Evolutionary conservation across 148 eudicot species (phyloP), one percentile per base, ranked within the genome.

Genomic region (Cornus florida): DNA sequence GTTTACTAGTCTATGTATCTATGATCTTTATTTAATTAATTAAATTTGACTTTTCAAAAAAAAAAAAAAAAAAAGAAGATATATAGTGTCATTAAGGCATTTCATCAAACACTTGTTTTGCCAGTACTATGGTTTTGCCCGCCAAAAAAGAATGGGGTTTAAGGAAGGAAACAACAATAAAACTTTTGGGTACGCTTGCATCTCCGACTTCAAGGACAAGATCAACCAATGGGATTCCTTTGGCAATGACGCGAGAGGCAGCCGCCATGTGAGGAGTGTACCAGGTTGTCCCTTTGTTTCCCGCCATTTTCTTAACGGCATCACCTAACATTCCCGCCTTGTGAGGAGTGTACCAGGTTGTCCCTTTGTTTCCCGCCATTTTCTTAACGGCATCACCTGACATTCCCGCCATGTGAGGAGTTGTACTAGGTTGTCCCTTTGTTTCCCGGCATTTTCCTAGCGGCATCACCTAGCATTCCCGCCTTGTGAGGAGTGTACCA

Each of bases 211-310:
- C 97, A 50, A 95, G 73, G 65, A 95, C 89, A 64, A 93, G 82
- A 86, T 95, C 95, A 10, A 90, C 97, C 6, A 86, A 75, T 11
- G 97, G 90, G 56, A 95, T 80, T 5, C 99, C 93, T 14, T 87
- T 82, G 19, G 82, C 78, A 9, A 93, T 81, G 57, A 97, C 97
- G 20, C 84, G 84, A 79, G 97, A 82, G 4, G 99, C 92, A 0
- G 99, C 97, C 0, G 89, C 94, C 94, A 93, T 92, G 86, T 86
- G 92, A 75, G 92, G 96, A 41, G 91, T 92, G 82, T 90, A 88
- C 95, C 93, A 91, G 39, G 78, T 85, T 22, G 90, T 83, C 38
- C 83, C 81, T 60, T 76, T 83, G 69, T 71, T 78, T 82, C 80
- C 84, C 62, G 85, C 89, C 70, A 74, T 77, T 79, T 83, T 79